Conservation (phyloP, 192 early-diverging fungal genomes). For the Linnemannia exigua region DNA sequence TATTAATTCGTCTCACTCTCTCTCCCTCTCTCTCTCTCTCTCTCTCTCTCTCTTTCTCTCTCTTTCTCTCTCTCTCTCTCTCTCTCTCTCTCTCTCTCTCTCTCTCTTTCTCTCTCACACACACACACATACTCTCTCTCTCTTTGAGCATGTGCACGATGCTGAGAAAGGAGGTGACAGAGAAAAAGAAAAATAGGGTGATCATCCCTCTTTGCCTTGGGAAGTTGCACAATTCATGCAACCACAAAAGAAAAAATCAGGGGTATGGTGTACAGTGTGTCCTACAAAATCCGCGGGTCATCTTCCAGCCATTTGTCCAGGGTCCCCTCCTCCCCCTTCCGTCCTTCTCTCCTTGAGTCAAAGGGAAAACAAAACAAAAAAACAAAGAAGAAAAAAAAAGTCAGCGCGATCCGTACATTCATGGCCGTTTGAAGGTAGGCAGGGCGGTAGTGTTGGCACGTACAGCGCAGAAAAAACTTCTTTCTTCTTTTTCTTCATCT, state of each 20-base stretch:
- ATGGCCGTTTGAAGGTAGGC: neutral
- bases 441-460: too few relatives aligned
- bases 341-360: neutral
- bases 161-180: neutral
- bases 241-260: slow-evolving; percentile 7
- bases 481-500: neutral
- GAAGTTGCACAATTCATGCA: slow-evolving; percentile 11
- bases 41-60: neutral
- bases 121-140: too few relatives aligned
- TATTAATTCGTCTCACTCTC: neutral
- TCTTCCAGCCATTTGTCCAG: slow-evolving; percentile 1
- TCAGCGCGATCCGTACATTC: neutral
- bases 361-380: neutral
- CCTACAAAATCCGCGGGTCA: slow-evolving; percentile 5
- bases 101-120: neutral
- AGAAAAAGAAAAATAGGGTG: neutral
- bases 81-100: too few relatives aligned
- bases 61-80: neutral
- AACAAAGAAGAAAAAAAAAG: neutral
- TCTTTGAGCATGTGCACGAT: neutral
- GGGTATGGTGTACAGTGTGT: neutral
- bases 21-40: too few relatives aligned
- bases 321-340: neutral
- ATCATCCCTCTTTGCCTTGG: slow-evolving; percentile 1
- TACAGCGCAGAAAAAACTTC: neutral